phyloP scores from a whole-genome alignment of 306 rosid species.

The Phaseolus lunatus region DNA sequence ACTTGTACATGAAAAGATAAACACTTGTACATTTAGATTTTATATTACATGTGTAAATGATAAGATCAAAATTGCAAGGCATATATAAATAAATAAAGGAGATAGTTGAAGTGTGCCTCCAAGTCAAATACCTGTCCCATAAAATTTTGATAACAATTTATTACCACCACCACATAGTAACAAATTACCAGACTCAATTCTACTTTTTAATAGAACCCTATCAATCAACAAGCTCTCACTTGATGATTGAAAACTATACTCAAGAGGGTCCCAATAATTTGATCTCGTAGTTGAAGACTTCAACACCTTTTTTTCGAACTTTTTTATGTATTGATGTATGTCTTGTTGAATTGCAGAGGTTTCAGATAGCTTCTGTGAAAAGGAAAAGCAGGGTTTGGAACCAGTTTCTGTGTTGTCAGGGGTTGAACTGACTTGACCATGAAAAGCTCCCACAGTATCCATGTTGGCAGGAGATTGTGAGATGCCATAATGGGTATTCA shows the following conservation, averaged over 20 bases:
- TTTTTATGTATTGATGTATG: constrained; percentile 69
- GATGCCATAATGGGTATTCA: constrained; percentile 21
- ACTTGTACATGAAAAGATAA: background rate
- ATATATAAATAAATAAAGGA: background rate
- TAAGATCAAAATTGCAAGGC: constrained; percentile 29
- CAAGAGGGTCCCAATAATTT: constrained; percentile 51
- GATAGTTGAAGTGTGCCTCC: background rate
- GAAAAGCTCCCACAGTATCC: constrained; percentile 31
- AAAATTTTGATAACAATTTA: constrained; percentile 42
- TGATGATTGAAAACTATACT: constrained; percentile 51
- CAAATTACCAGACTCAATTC: constrained; percentile 70
- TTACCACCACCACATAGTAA: constrained; percentile 63
- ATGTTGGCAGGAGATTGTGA: constrained; percentile 44
- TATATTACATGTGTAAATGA: constrained; percentile 27
- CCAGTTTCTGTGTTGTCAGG: constrained; percentile 41
- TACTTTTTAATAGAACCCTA: constrained; percentile 56
- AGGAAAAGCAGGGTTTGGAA: constrained; percentile 62
- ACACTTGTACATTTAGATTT: constrained; percentile 25
- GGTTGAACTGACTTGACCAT: constrained; percentile 44
- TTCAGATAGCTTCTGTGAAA: constrained; percentile 64
- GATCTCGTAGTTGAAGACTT: constrained; percentile 47
- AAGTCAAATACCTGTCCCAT: constrained; percentile 36
- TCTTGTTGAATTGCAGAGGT: constrained; percentile 51
- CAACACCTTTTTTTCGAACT: constrained; percentile 53
- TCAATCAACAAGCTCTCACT: constrained; percentile 66